Percentiles rank a stretch among this genome's conserved stretches.
Evolutionary conservation across 306 rosid species (phyloP).

Genomic region (Vicia faba): DNA sequence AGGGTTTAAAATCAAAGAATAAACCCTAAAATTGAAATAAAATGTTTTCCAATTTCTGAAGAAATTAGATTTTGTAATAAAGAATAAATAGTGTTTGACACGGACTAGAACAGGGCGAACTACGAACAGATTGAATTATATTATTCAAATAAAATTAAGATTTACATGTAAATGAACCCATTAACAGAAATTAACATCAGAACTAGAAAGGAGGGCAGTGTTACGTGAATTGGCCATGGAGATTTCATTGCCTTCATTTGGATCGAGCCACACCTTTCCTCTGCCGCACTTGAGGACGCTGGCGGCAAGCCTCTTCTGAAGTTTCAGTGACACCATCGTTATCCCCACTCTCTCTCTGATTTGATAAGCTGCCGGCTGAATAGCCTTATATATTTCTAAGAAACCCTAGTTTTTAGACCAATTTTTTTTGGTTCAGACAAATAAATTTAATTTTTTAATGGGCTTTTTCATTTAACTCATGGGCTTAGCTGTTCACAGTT

Average conservation of each 20-base stretch:
- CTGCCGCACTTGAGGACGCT: constrained; percentile 93
- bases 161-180: not conserved
- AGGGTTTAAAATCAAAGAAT: too few relatives aligned
- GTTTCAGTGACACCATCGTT: constrained; percentile 86
- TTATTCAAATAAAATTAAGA: too few relatives aligned
- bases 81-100: too few relatives aligned
- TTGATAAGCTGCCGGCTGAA: not conserved
- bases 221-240: constrained; percentile 99
- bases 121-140: too few relatives aligned
- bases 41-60: too few relatives aligned
- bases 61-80: too few relatives aligned
- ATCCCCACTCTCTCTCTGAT: not conserved
- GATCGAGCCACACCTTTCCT: constrained; percentile 98
- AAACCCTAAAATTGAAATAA: too few relatives aligned
- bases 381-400: not conserved
- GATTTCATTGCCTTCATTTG: constrained; percentile 88
- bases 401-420: not conserved
- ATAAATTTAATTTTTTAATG: not conserved
- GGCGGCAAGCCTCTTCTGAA: constrained; percentile 91
- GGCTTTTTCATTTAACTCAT: not conserved
- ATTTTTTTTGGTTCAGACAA: not conserved
- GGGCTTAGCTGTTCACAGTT: not conserved
- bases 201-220: too few relatives aligned
- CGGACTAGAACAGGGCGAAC: too few relatives aligned
- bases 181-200: not conserved